Conservation (phyloP, 495 filamentous ascomycete species). For the Hypoxylon perforatum region DNA sequence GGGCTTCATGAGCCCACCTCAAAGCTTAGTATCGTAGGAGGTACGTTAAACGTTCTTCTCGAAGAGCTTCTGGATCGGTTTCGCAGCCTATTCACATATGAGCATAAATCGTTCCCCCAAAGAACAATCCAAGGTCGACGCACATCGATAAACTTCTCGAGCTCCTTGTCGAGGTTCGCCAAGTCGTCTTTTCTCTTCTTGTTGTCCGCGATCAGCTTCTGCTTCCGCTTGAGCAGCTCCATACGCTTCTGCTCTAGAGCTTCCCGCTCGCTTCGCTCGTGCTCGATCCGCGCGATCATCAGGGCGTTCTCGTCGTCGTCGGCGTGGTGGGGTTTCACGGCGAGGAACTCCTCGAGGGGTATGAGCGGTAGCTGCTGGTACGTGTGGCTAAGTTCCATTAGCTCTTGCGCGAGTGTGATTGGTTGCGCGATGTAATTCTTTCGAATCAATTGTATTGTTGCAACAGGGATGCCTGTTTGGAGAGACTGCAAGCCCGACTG, state of each 20-base stretch:
- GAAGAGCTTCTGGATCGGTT: conserved; percentile 85
- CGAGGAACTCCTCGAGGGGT: conserved; percentile 82
- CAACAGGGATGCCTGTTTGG: no score
- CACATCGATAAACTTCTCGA: conserved; percentile 90
- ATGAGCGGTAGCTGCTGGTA: conserved; percentile 88
- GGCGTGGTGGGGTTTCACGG: conserved; percentile 77
- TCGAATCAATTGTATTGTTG: neutral
- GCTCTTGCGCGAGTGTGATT: conserved; percentile 34
- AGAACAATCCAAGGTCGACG: conserved; percentile 29
- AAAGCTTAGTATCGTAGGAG: neutral
- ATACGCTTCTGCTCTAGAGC: conserved; percentile 87
- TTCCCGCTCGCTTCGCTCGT: conserved; percentile 88
- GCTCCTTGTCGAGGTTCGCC: conserved; percentile 84
- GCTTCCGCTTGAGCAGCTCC: conserved; percentile 88
- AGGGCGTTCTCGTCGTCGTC: conserved; percentile 77
- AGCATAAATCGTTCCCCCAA: conserved; percentile 22
- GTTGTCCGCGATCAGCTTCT: conserved; percentile 90
- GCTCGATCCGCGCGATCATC: conserved; percentile 91
- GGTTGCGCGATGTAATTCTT: conserved; percentile 7
- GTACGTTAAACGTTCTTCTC: conserved; percentile 70
- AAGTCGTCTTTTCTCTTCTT: conserved; percentile 95
- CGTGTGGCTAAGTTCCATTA: conserved; percentile 72
- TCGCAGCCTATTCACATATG: conserved; percentile 69
- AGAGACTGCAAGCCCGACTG: neutral
- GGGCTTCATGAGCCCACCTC: neutral